Conservation (phyloP, 1,139 yeast genomes). For the Candida sanyaensis region DNA sequence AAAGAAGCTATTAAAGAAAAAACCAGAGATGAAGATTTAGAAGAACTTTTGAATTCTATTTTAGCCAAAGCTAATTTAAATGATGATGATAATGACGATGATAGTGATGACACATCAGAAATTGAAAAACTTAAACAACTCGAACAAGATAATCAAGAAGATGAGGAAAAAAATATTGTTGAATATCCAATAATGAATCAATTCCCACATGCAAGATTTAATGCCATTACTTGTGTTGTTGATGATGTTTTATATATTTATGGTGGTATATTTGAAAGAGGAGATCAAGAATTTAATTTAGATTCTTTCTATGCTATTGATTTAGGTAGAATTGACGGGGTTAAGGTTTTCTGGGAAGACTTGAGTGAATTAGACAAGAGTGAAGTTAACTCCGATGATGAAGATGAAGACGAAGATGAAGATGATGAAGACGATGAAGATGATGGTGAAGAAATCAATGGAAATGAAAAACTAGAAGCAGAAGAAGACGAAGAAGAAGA, state of each 20-base stretch:
- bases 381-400: constrained; percentile 32
- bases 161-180: constrained; percentile 29
- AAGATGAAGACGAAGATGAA: constrained; percentile 39
- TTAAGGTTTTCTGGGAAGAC: constrained; percentile 89
- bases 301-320: constrained; percentile 89
- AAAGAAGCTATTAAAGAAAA: constrained; percentile 46
- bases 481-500: constrained; percentile 55
- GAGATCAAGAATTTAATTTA: constrained; percentile 79
- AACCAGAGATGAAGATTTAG: constrained; percentile 78
- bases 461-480: constrained; percentile 51
- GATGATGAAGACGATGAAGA: constrained; percentile 62
- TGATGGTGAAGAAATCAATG: constrained; percentile 66
- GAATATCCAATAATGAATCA: constrained; percentile 61
- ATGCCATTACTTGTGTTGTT: constrained; percentile 81
- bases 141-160: constrained; percentile 38
- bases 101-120: constrained; percentile 41
- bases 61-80: constrained; percentile 70
- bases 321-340: constrained; percentile 84
- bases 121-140: constrained; percentile 40
- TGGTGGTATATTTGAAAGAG: constrained; percentile 90
- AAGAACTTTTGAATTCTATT: constrained; percentile 74
- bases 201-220: constrained; percentile 88
- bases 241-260: constrained; percentile 85
- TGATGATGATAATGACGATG: constrained; percentile 52
- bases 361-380: constrained; percentile 41